Evolutionary conservation across 2,329 filamentous ascomycete species (phyloP).

Genomic region (Colletotrichum sublineola): DNA sequence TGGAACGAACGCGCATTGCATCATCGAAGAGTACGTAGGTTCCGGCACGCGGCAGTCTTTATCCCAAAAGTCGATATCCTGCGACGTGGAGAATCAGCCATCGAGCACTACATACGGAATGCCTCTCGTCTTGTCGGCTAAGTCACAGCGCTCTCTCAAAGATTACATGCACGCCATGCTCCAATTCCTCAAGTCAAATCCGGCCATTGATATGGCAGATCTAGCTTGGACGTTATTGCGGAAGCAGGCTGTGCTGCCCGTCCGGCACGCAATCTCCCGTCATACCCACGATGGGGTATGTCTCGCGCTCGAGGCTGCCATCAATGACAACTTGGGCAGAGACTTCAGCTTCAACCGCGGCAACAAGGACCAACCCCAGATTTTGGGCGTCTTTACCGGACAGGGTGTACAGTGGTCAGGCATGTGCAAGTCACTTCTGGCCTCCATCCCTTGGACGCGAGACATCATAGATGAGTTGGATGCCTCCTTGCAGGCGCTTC

Average conservation of each 20-base stretch:
- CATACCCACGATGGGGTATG: background rate
- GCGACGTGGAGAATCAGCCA: background rate
- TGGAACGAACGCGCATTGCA: conserved; percentile 28
- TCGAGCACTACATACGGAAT: conserved; percentile 5
- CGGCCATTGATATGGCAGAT: conserved; percentile 11
- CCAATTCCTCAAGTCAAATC: background rate
- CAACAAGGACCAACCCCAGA: background rate
- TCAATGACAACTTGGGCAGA: background rate
- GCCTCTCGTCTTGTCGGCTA: conserved; percentile 22
- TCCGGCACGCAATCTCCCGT: background rate
- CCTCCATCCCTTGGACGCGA: conserved; percentile 22
- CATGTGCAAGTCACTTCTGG: conserved; percentile 44
- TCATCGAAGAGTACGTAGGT: conserved; percentile 15
- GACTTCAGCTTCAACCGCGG: background rate
- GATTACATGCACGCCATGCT: conserved; percentile 1
- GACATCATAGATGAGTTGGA: conserved; percentile 45
- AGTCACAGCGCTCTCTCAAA: conserved; percentile 14
- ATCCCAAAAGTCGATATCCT: background rate
- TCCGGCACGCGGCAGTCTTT: background rate
- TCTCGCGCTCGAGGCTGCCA: conserved; percentile 13
- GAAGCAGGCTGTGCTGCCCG: conserved; percentile 9
- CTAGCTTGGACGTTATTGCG: conserved; percentile 10
- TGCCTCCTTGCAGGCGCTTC: conserved; percentile 36
- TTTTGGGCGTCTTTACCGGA: conserved; percentile 49
- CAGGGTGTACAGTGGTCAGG: conserved; percentile 51